Evolutionary conservation across 2,329 filamentous ascomycete genomes (phyloP).

Genomic region (Xylaria sp.): DNA sequence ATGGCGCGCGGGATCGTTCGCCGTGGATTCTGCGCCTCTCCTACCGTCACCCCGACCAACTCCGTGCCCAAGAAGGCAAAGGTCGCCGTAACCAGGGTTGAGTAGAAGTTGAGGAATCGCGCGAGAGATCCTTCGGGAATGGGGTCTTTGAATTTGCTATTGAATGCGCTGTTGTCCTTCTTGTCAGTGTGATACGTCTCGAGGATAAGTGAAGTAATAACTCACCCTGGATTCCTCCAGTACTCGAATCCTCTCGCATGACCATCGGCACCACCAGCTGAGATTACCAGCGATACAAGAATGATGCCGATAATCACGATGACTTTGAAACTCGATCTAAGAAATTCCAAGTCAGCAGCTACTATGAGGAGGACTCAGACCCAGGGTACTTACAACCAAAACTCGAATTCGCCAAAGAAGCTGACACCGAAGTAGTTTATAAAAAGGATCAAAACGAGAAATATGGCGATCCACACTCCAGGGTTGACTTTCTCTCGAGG

Average conservation of each 20-base stretch:
- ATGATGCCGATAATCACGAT: conserved; percentile 62
- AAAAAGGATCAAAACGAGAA: conserved; percentile 55
- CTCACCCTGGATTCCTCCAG: conserved; percentile 56
- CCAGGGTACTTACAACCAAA: conserved; percentile 43
- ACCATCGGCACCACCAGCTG: conserved; percentile 58
- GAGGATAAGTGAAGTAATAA: conserved; percentile 15
- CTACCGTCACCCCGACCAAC: conserved; percentile 71
- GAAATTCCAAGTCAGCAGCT: conserved; percentile 3
- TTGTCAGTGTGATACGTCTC: neutral
- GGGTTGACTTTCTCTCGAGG: conserved; percentile 61
- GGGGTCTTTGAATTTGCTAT: conserved; percentile 45
- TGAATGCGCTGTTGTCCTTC: conserved; percentile 39
- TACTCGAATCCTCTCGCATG: conserved; percentile 61
- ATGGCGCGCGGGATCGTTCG: conserved; percentile 72
- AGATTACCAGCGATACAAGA: conserved; percentile 57
- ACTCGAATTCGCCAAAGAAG: conserved; percentile 62
- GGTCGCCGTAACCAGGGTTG: conserved; percentile 67
- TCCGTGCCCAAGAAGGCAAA: conserved; percentile 77
- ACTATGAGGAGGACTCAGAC: neutral
- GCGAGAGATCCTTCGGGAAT: conserved; percentile 41
- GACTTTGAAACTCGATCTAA: conserved; percentile 58
- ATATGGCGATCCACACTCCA: conserved; percentile 72
- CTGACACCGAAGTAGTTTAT: conserved; percentile 68
- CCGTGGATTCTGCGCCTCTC: conserved; percentile 73
- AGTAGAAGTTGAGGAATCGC: conserved; percentile 61